These are phyloP conservation scores for Curvularia verruculosa DNA, from an alignment of 2,329 filamentous ascomycete species.

Conservation along the genomic window DNA sequence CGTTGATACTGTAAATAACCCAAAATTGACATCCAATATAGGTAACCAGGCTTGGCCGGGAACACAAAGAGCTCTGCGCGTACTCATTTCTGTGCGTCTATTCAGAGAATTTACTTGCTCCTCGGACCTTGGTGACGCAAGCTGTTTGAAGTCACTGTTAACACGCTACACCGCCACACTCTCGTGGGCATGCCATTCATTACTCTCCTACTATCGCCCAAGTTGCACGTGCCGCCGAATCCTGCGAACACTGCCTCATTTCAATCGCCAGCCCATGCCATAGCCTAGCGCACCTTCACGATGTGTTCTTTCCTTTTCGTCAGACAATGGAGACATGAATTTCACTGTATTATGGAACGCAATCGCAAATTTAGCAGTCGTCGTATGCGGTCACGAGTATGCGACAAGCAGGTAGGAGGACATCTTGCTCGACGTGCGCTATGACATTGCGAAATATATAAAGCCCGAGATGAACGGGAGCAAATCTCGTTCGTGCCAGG, in stretches of 20 bases:
- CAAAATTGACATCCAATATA: not conserved
- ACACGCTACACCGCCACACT: not conserved
- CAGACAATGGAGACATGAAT: too few relatives aligned
- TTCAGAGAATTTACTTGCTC: not conserved
- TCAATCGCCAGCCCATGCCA: not conserved
- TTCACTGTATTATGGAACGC: not conserved
- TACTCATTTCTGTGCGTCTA: not conserved
- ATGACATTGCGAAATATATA: not conserved
- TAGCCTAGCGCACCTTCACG: not conserved
- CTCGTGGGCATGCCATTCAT: not conserved
- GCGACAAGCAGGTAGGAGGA: not conserved
- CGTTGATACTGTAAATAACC: not conserved
- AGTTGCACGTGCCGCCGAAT: not conserved
- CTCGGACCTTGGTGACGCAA: not conserved
- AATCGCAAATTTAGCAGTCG: not conserved
- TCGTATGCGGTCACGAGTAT: not conserved
- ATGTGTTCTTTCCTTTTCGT: not conserved
- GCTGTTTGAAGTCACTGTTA: not conserved
- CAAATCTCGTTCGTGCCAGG: not conserved
- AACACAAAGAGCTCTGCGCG: not conserved
- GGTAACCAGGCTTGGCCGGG: not conserved
- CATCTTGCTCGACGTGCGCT: not conserved
- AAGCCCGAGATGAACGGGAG: not conserved
- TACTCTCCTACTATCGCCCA: not conserved
- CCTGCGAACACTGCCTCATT: not conserved